Percentiles rank a stretch among this genome's conserved stretches.
These are phyloP conservation scores for Macrotyloma uniflorum DNA, from an alignment of 306 rosid species.

Conservation along the genomic window DNA sequence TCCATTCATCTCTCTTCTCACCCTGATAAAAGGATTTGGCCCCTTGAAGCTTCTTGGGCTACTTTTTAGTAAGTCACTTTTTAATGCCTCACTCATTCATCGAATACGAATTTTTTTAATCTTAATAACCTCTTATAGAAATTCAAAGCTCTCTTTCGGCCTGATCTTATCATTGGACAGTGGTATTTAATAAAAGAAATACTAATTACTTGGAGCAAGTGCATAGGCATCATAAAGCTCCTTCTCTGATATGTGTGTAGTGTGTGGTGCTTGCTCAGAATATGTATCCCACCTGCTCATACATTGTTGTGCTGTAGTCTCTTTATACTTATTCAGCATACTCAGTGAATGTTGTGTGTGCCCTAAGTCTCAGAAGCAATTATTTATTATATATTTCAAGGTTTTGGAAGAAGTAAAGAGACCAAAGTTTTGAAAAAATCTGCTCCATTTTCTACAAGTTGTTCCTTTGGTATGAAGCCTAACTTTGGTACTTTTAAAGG, in stretches of 20 bases:
- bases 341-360: background rate
- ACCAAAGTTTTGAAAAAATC: background rate
- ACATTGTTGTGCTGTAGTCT: background rate
- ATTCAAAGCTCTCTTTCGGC: background rate
- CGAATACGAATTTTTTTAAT: background rate
- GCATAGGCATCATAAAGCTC: background rate
- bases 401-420: background rate
- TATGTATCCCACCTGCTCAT: background rate
- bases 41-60: background rate
- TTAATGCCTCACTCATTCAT: background rate
- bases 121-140: background rate
- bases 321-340: background rate
- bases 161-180: background rate
- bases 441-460: background rate
- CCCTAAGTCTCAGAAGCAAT: background rate
- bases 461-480: background rate
- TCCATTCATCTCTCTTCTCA: background rate
- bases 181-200: background rate
- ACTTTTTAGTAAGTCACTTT: background rate
- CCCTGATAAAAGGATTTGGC: slow-evolving; percentile 2
- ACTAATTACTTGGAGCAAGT: background rate
- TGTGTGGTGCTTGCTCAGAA: background rate
- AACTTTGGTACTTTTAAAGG: background rate
- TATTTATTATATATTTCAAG: background rate
- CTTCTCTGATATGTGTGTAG: background rate